These are phyloP conservation scores for Botryotinia globosa DNA, from an alignment of 2,329 filamentous ascomycete genomes.

Conservation along the genomic window DNA sequence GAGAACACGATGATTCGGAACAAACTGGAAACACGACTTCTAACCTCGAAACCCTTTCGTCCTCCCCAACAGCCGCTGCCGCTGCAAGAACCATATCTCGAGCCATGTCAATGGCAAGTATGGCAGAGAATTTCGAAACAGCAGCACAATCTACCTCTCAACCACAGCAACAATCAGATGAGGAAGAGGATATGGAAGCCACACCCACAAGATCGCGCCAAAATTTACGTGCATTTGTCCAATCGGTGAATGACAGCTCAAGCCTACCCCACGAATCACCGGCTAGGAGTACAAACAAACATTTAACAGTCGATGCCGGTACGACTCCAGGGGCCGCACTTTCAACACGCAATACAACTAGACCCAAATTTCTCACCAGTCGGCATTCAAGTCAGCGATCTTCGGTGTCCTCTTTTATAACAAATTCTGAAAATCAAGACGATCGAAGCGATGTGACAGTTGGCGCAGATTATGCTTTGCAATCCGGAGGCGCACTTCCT, in stretches of 20 bases:
- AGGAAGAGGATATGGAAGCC: slow-evolving; percentile 29
- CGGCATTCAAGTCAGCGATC: slow-evolving; percentile 54
- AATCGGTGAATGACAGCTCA: slow-evolving; percentile 28
- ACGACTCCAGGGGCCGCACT: slow-evolving; percentile 49
- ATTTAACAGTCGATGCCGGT: slow-evolving; percentile 43
- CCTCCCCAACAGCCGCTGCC: slow-evolving; percentile 56
- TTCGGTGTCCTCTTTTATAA: slow-evolving; percentile 58
- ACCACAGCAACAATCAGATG: slow-evolving; percentile 27
- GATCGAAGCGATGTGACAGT: slow-evolving; percentile 67
- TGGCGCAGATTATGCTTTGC: slow-evolving; percentile 76
- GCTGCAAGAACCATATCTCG: slow-evolving; percentile 53
- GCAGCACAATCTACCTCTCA: slow-evolving; percentile 24
- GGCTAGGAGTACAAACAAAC: slow-evolving; percentile 36
- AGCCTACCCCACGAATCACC: slow-evolving; percentile 39
- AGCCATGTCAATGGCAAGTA: slow-evolving; percentile 48
- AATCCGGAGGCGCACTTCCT: slow-evolving; percentile 74
- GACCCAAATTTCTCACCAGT: slow-evolving; percentile 58
- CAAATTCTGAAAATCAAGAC: slow-evolving; percentile 52
- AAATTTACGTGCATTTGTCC: slow-evolving; percentile 19
- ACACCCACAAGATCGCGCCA: slow-evolving; percentile 30
- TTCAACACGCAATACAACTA: slow-evolving; percentile 40
- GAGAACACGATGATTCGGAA: slow-evolving; percentile 23
- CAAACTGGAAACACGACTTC: slow-evolving; percentile 46
- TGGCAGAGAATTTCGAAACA: slow-evolving; percentile 21
- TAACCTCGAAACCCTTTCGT: slow-evolving; percentile 52